These are phyloP conservation scores for Neonothopanus nambi DNA, from an alignment of 1,284 basidiomycete species.

Conservation along the genomic window DNA sequence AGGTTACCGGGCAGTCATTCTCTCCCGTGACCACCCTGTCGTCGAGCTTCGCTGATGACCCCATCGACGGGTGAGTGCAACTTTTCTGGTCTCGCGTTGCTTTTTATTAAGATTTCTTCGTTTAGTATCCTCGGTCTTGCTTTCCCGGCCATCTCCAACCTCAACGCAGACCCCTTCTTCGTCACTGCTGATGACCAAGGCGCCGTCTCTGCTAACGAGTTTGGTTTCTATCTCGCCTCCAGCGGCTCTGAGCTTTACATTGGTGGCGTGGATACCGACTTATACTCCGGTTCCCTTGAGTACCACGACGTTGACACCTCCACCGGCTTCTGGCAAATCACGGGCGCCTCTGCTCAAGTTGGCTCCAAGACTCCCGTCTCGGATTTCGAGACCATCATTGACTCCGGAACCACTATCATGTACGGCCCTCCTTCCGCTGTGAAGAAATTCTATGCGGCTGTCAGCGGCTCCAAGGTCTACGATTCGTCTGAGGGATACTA, in stretches of 20 bases:
- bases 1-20: constrained; percentile 29
- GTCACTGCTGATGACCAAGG: constrained; percentile 10
- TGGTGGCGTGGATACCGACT: constrained; percentile 14
- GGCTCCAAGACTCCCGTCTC: background rate
- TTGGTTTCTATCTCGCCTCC: constrained; percentile 16
- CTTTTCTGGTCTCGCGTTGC: constrained; percentile 35
- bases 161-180: constrained; percentile 18
- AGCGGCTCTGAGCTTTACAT: constrained; percentile 16
- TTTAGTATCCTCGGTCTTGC: constrained; percentile 18
- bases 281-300: constrained; percentile 11
- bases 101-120: background rate
- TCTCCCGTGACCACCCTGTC: constrained; percentile 22
- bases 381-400: constrained; percentile 14
- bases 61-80: constrained; percentile 22
- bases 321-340: constrained; percentile 15
- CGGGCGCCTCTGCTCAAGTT: background rate
- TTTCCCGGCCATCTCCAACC: constrained; percentile 16
- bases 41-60: constrained; percentile 22
- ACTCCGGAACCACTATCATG: constrained; percentile 13
- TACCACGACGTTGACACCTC: no score
- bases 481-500: constrained; percentile 30
- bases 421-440: no score
- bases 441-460: constrained; percentile 6
- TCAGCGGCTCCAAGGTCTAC: constrained; percentile 5
- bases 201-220: constrained; percentile 1